Evolutionary conservation across 1,139 yeast species (phyloP), one percentile per base, ranked within the genome.

Genomic region (Hemisphaericaspora xylofermentans): DNA sequence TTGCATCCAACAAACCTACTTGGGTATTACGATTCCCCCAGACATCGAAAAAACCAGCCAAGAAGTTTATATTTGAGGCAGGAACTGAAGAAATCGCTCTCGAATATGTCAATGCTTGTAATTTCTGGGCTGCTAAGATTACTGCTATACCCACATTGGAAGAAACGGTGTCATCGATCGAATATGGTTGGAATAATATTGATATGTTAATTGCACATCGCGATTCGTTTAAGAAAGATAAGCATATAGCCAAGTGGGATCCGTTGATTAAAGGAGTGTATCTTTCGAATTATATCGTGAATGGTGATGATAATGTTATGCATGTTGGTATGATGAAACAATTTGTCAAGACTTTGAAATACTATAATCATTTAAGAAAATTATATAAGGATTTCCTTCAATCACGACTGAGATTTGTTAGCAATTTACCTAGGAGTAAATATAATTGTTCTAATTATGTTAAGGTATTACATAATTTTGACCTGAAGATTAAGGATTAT

Each of bases 101-200:
- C 38, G 88, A 82, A 55, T 88, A 80, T 58, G 79, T 86, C 26
- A 78, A 84, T 51, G 77, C 93, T 2, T 83, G 95, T 63, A 88
- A 88, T 61, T 88, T 87, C 60, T 88, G 96, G 96, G 88, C 95
- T 2, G 85, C 94, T 2, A 75, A 93, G 50, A 78, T 84, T 28
- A 84, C 95, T 12, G 84, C 89, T 13, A 82, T 86, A 24, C 96
- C 96, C n/a, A 61, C 78, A 1, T 60, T 65, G 49, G 78, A 73
- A 51, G 77, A 72, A 51, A 66, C 87, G 44, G 78, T 87, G 10
- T 77, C 89, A 2, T 84, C 86, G 35, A 76, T 81, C 35, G 95
- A 88, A 54, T 88, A 82, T 57, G 96, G 96, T 4, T 89, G 96
- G 96, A 77, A 67, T 45, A 63, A 61, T 52, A 63, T 58, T 61